Evolutionary conservation across 768 basidiomycete genomes (phyloP).

Genomic region (Flagelloscypha sp.): DNA sequence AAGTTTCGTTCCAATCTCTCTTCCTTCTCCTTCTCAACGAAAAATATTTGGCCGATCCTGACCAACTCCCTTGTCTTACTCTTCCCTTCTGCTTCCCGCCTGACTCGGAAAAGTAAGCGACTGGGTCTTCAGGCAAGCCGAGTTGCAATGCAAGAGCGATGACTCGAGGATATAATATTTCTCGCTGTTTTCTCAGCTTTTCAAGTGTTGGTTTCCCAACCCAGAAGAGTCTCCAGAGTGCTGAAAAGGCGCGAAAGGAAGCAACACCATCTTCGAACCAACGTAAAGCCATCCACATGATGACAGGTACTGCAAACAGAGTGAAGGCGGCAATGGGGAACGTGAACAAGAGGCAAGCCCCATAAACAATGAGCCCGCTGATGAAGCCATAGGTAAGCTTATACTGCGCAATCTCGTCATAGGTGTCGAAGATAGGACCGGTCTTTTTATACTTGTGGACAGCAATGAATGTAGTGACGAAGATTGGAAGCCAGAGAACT

Average conservation of each 20-base stretch:
- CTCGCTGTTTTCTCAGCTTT: conserved; percentile 43
- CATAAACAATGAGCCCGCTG: conserved; percentile 66
- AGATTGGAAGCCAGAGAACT: conserved; percentile 76
- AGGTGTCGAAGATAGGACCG: conserved; percentile 78
- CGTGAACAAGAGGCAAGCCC: conserved; percentile 43
- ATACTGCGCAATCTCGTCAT: conserved; percentile 86
- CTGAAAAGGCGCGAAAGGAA: conserved; percentile 64
- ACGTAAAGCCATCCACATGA: conserved; percentile 87
- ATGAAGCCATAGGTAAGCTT: conserved; percentile 78
- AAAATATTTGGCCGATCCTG: conserved; percentile 67
- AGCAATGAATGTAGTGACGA: conserved; percentile 58
- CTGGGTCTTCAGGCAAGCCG: conserved; percentile 62
- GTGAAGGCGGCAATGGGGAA: conserved; percentile 56
- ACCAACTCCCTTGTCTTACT: conserved; percentile 52
- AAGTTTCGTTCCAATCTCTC: conserved; percentile 84
- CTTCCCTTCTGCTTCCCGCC: conserved; percentile 69
- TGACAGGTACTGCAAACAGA: conserved; percentile 49
- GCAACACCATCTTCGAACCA: conserved; percentile 84
- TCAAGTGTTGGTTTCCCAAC: conserved; percentile 53
- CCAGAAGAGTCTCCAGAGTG: conserved; percentile 52
- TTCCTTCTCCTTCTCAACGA: conserved; percentile 72
- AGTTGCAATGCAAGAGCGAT: conserved; percentile 57
- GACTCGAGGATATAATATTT: conserved; percentile 54
- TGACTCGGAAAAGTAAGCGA: conserved; percentile 47
- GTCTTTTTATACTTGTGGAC: conserved; percentile 73